A percentile compares a stretch with the other conserved stretches of the same genome.
Conservation (phyloP, 768 basidiomycete species). For the Boletales sp. region DNA sequence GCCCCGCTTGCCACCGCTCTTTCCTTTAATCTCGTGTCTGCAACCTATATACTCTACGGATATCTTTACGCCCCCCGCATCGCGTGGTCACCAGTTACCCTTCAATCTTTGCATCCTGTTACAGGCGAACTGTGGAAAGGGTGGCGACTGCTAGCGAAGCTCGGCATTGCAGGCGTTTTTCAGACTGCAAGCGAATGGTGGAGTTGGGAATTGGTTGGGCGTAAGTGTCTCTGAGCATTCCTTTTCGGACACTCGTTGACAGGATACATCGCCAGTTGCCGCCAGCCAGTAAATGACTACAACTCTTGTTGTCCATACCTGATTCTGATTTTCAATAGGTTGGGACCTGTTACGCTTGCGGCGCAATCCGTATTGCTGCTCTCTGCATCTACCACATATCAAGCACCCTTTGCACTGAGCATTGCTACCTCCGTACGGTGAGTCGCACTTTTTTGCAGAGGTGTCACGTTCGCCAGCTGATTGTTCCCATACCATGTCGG, state of each 20-base stretch:
- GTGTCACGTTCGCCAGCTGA: background rate
- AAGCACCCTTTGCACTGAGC: constrained; percentile 79
- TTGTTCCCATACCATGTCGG: background rate
- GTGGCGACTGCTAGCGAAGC: constrained; percentile 62
- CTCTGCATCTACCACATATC: constrained; percentile 73
- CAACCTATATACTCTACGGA: constrained; percentile 61
- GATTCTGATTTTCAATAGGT: constrained; percentile 34
- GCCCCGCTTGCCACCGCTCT: constrained; percentile 89
- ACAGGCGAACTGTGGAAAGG: constrained; percentile 59
- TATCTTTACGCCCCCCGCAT: constrained; percentile 57
- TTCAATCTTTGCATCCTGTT: constrained; percentile 41
- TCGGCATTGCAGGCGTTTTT: constrained; percentile 79
- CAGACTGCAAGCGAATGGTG: constrained; percentile 95
- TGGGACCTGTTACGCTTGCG: constrained; percentile 80
- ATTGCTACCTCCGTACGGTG: constrained; percentile 85
- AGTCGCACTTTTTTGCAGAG: constrained; percentile 9
- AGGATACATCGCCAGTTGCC: constrained; percentile 35
- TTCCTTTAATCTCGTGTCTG: constrained; percentile 81
- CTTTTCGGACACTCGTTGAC: background rate
- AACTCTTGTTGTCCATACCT: background rate
- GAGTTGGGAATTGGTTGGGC: constrained; percentile 87
- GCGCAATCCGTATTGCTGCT: constrained; percentile 84
- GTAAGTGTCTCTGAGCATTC: constrained; percentile 13
- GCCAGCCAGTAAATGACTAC: constrained; percentile 43
- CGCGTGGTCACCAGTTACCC: constrained; percentile 63